Evolutionary conservation across 179 eudicot species (phyloP).

Genomic region (Gypsophila paniculata): DNA sequence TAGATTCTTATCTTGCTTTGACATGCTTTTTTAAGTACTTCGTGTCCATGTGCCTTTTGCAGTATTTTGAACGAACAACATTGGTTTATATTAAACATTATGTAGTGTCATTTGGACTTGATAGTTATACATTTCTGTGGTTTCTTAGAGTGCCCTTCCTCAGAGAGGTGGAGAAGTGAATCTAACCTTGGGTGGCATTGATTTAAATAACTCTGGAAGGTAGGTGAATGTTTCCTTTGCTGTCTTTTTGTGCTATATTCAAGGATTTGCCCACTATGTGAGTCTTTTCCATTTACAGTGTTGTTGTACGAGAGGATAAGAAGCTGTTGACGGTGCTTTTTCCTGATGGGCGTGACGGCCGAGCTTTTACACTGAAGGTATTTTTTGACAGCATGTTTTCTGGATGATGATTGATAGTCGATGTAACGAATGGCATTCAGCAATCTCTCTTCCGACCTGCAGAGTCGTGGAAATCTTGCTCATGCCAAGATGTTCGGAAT

Average conservation of each 20-base stretch:
- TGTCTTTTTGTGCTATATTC: not conserved
- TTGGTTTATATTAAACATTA: not conserved
- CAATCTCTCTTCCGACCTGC: constrained; percentile 7
- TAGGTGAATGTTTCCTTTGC: constrained; percentile 22
- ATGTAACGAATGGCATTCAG: not conserved
- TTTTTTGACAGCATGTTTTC: constrained; percentile 3
- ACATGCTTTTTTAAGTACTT: not conserved
- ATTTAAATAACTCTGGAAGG: constrained; percentile 98
- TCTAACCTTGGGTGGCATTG: constrained; percentile 94
- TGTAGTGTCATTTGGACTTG: not conserved
- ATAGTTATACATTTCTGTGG: constrained; percentile 16
- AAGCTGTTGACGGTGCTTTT: constrained; percentile 84
- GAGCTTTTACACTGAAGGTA: constrained; percentile 99
- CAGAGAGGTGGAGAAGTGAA: constrained; percentile 96
- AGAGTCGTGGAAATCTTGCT: constrained; percentile 1
- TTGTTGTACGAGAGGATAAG: constrained; percentile 95
- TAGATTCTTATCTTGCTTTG: constrained; percentile 9
- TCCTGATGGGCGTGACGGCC: constrained; percentile 98
- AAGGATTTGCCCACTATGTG: constrained; percentile 17
- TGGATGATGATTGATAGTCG: constrained; percentile 1
- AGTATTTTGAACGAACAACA: constrained; percentile 5
- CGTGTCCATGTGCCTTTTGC: not conserved
- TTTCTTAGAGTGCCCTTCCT: constrained; percentile 72
- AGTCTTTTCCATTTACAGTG: constrained; percentile 47
- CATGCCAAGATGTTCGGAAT: not conserved